Conservation (phyloP, 1,284 basidiomycete species). For the Sporisorium reilianum region DNA sequence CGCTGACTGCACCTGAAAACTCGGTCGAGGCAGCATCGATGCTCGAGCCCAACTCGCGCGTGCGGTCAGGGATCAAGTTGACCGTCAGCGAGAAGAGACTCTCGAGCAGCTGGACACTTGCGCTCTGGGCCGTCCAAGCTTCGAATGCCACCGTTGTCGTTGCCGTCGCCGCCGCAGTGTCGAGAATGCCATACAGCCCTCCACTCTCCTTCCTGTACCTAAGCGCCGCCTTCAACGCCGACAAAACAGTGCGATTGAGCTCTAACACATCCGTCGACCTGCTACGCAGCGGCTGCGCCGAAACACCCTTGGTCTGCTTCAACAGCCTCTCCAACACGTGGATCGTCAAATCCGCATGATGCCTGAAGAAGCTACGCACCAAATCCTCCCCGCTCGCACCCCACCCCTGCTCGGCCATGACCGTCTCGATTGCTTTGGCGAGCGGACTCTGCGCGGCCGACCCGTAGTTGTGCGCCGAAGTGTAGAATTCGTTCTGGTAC, state of each 20-base stretch:
- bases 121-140: slow-evolving; percentile 84
- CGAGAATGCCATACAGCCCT: slow-evolving; percentile 79
- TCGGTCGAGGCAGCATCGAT: slow-evolving; percentile 68
- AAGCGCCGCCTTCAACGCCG: slow-evolving; percentile 79
- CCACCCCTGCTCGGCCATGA: slow-evolving; percentile 73
- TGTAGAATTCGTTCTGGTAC: slow-evolving; percentile 76
- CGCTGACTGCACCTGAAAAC: slow-evolving; percentile 55
- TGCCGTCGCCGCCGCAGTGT: not conserved
- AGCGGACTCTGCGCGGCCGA: slow-evolving; percentile 61
- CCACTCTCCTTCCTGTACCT: slow-evolving; percentile 80
- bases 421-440: slow-evolving; percentile 74
- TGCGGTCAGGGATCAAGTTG: slow-evolving; percentile 71
- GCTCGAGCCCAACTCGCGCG: slow-evolving; percentile 71
- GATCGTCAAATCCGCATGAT: slow-evolving; percentile 72
- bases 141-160: slow-evolving; percentile 74
- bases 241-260: slow-evolving; percentile 79
- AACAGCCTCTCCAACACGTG: slow-evolving; percentile 45
- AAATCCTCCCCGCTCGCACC: slow-evolving; percentile 75
- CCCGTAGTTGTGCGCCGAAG: slow-evolving; percentile 21
- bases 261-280: slow-evolving; percentile 70
- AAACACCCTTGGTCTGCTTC: slow-evolving; percentile 19
- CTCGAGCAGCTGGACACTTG: slow-evolving; percentile 78
- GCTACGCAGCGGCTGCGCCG: slow-evolving; percentile 20
- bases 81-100: slow-evolving; percentile 80
- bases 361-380: slow-evolving; percentile 86